These are phyloP conservation scores for Picochlorum sp. DNA, from an alignment of 139 green algal genomes.

Conservation along the genomic window DNA sequence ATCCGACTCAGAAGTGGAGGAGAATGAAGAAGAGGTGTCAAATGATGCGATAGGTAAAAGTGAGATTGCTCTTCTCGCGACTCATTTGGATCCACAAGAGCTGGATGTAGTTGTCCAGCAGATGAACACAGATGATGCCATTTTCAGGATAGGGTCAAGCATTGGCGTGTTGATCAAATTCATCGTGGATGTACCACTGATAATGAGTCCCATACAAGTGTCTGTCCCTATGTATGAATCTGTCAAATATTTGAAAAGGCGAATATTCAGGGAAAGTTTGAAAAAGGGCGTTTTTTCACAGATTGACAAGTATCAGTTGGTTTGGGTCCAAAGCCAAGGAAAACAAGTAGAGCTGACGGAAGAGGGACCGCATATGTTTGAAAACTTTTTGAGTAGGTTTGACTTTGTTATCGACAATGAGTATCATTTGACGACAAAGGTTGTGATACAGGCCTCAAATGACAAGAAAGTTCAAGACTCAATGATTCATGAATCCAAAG, in stretches of 20 bases:
- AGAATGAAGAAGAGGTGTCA: too few species aligned
- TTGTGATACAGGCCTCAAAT: background rate
- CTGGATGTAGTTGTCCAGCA: conserved; percentile 4
- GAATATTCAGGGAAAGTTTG: conserved; percentile 22
- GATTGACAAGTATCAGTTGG: background rate
- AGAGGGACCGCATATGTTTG: background rate
- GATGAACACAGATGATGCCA: conserved; percentile 20
- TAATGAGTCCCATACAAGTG: conserved; percentile 9
- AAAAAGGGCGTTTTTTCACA: background rate
- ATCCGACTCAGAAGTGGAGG: too few species aligned
- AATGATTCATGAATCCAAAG: background rate
- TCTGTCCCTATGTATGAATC: conserved; percentile 20
- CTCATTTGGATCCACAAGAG: background rate
- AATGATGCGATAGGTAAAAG: too few species aligned
- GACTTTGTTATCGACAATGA: background rate
- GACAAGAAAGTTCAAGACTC: background rate
- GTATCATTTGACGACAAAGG: background rate
- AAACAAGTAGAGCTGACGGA: background rate
- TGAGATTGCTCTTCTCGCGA: too few species aligned
- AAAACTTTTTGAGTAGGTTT: background rate
- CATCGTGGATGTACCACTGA: background rate
- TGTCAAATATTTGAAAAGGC: conserved; percentile 28
- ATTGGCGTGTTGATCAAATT: conserved; percentile 21
- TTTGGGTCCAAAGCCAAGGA: background rate
- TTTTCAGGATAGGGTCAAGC: conserved; percentile 12